Conservation (phyloP, 2,329 filamentous ascomycete species). For the Aspergillus novoparasiticus region DNA sequence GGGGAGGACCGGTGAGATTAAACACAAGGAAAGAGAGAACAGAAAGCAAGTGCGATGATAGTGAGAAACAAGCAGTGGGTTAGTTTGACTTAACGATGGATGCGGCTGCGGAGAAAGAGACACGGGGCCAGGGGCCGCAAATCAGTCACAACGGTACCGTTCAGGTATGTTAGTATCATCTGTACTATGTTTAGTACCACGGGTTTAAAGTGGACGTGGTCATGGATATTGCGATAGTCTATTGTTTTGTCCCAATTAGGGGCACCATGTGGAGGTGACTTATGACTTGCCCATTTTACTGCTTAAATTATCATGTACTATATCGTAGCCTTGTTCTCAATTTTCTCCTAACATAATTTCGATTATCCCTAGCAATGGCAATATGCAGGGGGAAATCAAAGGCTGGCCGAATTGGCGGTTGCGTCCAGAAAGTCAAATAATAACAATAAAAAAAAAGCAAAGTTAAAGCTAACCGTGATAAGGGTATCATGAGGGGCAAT, state of each 20-base stretch:
- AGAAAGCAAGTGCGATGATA: constrained; percentile 14
- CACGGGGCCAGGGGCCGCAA: constrained; percentile 21
- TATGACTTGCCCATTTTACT: background rate
- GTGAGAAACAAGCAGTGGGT: constrained; percentile 1
- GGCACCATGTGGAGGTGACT: background rate
- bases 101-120: constrained; percentile 27
- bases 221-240: background rate
- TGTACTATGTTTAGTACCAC: constrained; percentile 3
- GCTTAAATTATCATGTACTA: background rate
- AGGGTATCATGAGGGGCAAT: background rate
- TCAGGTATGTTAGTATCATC: background rate
- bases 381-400: background rate
- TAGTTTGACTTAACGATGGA: constrained; percentile 16
- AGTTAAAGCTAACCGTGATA: background rate
- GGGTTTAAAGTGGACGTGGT: background rate
- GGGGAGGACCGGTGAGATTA: background rate
- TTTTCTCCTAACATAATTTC: background rate
- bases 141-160: constrained; percentile 9
- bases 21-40: constrained; percentile 6
- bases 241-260: background rate
- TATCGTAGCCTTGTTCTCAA: background rate
- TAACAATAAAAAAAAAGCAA: background rate
- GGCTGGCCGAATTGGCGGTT: background rate
- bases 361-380: background rate
- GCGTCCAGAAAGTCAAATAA: background rate